phyloP scores from a whole-genome alignment of 805 yeast species.

The Metschnikowia shivogae region DNA sequence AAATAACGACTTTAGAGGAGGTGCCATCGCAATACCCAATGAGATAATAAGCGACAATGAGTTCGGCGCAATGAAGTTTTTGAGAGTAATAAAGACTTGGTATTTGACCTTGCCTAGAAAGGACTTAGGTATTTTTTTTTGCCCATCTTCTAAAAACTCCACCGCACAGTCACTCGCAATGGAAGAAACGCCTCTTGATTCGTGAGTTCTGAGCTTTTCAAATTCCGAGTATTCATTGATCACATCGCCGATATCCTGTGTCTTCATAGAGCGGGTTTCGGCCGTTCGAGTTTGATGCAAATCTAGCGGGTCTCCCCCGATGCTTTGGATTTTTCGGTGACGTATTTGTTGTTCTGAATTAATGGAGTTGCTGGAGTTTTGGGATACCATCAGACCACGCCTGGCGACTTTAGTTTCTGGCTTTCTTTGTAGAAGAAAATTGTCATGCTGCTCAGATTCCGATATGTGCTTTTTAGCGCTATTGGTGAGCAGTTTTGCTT shows the following conservation, averaged over 20 bases:
- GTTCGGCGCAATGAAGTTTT: conserved; percentile 65
- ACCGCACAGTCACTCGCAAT: conserved; percentile 7
- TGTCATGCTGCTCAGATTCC: conserved; percentile 19
- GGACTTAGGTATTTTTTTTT: not conserved
- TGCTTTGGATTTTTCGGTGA: conserved; percentile 1
- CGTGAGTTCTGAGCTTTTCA: conserved; percentile 28
- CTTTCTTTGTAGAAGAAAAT: conserved; percentile 16
- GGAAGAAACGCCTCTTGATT: conserved; percentile 5
- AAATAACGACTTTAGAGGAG: conserved; percentile 57
- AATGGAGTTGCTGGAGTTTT: not conserved
- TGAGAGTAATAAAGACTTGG: conserved; percentile 18
- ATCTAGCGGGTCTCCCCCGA: conserved; percentile 3
- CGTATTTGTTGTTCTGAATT: conserved; percentile 1
- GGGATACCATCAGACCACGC: not conserved
- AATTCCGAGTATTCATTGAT: conserved; percentile 46
- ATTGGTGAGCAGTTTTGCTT: not conserved
- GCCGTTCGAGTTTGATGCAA: conserved; percentile 17
- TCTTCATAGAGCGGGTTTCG: conserved; percentile 22
- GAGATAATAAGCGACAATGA: conserved; percentile 67
- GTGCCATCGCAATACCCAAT: conserved; percentile 72
- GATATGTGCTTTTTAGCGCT: not conserved
- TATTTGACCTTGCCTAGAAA: not conserved
- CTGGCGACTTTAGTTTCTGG: conserved; percentile 9
- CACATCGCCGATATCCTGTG: conserved; percentile 37
- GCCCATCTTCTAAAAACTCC: conserved; percentile 6